Base-by-base conservation (phyloP, 345 rosid species). In the Boechera divaricarpa region DNA sequence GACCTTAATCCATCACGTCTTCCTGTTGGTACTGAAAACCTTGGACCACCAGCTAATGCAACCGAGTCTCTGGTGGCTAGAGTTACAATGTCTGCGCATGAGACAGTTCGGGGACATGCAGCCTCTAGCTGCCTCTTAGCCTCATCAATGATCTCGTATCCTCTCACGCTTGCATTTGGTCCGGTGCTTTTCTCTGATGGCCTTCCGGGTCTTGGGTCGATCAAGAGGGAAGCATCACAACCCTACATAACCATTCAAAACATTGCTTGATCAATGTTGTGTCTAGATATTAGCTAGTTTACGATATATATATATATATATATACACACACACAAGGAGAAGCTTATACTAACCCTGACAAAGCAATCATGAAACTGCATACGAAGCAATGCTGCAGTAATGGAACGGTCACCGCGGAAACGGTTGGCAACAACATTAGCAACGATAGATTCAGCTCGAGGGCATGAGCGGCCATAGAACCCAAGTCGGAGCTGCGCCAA, bases 281-380 rank as follows among this genome's bases (percentile, higher is more conserved):
- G 35, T 53, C 32, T 16, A 53, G n/a, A 29, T 36, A 48, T 48
- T 16, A 52, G 44, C 21, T 18, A 72, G 7, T 4, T 4, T 21
- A 10, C 26, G 42, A 42, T 7, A 12, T 21, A n/a, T 21, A 58
- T 1, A 57, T 5, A 39, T 39, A 3, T 39, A 10, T 39, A 10
- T 8, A 41, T 41, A 39, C 4, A 41, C 10, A 39, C 38, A 73
- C 15, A 63, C 26, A 53, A 10, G 31, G 51, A 66, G 26, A 75
- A 61, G 51, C 44, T 35, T 61, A 36, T 38, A 69, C 75, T 13
- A 76, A 88, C 95, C 45, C 80, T 79, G 44, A 90, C 88, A 35
- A 92, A 92, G 68, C 98, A 90, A 70, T 92, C 94, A 39, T 92
- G 94, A 57, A 90, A 92, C 63, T 90, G 94, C 92, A 89, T 84